Conservation (phyloP, 495 filamentous ascomycete genomes). For the Penicillium fimorum region DNA sequence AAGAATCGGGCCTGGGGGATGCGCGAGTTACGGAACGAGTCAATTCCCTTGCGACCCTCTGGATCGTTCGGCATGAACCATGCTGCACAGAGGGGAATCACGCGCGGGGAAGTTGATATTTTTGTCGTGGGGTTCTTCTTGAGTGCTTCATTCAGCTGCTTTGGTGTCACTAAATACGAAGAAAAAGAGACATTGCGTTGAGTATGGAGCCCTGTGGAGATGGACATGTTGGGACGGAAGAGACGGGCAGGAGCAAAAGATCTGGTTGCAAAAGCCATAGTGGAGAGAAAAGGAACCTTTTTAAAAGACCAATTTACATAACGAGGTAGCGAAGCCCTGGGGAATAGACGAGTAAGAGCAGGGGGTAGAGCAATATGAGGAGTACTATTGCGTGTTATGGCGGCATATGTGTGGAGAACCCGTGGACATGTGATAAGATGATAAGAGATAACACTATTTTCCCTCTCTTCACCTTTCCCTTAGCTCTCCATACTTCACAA, state of each 20-base stretch:
- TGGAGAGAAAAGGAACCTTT: slow-evolving; percentile 1
- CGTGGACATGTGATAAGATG: slow-evolving; percentile 30
- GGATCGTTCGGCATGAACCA: slow-evolving; percentile 96
- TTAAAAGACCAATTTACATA: slow-evolving; percentile 9
- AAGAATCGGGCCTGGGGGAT: slow-evolving; percentile 95
- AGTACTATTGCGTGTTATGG: slow-evolving; percentile 5
- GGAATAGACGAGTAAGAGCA: neutral
- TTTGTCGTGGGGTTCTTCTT: slow-evolving; percentile 70
- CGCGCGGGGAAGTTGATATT: slow-evolving; percentile 72
- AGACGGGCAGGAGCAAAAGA: slow-evolving; percentile 30
- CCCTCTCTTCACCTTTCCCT: neutral
- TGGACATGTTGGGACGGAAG: slow-evolving; percentile 37
- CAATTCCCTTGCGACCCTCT: slow-evolving; percentile 67
- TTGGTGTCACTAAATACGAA: slow-evolving; percentile 81
- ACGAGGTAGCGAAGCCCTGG: neutral
- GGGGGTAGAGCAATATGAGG: slow-evolving; percentile 7
- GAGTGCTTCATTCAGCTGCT: slow-evolving; percentile 75
- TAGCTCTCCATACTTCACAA: slow-evolving; percentile 33
- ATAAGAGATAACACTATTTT: slow-evolving; percentile 14
- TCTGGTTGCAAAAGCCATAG: slow-evolving; percentile 41
- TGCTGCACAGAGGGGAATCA: slow-evolving; percentile 83
- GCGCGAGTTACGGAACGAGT: slow-evolving; percentile 71
- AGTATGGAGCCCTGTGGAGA: slow-evolving; percentile 20
- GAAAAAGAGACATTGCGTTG: slow-evolving; percentile 57
- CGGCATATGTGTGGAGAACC: slow-evolving; percentile 18